Conservation (phyloP, 2,329 filamentous ascomycete species). For the Fusarium ramigenum region DNA sequence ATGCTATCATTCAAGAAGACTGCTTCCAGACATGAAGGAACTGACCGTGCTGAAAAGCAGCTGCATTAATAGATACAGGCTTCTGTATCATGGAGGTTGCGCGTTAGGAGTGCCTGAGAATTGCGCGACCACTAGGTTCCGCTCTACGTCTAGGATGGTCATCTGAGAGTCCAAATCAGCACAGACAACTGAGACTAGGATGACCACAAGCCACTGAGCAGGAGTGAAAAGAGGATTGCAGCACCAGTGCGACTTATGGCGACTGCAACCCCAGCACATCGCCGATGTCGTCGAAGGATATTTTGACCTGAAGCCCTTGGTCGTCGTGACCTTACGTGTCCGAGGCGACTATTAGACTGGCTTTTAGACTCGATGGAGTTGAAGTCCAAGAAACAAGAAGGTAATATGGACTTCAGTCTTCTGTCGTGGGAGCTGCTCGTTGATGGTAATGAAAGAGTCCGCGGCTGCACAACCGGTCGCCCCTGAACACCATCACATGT, state of each 20-base stretch:
- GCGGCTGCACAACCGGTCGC: too few relatives aligned
- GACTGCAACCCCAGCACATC: too few relatives aligned
- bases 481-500: background rate
- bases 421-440: fast-evolving
- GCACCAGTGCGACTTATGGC: background rate
- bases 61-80: background rate
- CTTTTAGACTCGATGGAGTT: fast-evolving
- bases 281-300: fast-evolving
- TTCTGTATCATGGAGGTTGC: background rate
- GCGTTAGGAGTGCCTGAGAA: background rate
- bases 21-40: fast-evolving
- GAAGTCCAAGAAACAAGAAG: fast-evolving
- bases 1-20: fast-evolving
- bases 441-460: fast-evolving
- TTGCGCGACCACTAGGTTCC: background rate
- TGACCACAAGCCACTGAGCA: background rate
- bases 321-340: too few relatives aligned
- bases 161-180: too few relatives aligned
- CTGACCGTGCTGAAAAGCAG: too few relatives aligned
- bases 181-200: too few relatives aligned
- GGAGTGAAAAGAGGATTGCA: too few relatives aligned
- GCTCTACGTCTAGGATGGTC: too few relatives aligned
- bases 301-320: fast-evolving
- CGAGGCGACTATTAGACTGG: fast-evolving
- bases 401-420: too few relatives aligned